Base-by-base conservation (phyloP, 257 asterid genomes). In the Nicotiana noctiflora region DNA sequence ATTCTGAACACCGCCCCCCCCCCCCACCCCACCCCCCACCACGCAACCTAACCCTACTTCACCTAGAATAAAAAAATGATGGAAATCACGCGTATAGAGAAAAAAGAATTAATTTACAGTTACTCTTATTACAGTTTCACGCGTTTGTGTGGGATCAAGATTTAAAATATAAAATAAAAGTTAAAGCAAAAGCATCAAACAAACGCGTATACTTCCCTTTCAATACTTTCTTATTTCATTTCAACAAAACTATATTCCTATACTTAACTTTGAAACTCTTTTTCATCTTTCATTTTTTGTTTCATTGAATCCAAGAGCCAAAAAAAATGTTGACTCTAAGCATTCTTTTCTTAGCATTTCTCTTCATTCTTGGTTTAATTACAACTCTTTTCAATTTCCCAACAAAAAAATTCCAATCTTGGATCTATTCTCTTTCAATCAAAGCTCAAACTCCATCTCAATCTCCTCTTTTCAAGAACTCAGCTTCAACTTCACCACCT, bases 131-230 rank as follows among this genome's bases (percentile, higher is more conserved):
- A 82, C 83, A 19, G 72, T 80, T 76, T 31, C 79, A 91, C 97
- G 93, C 97, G 97, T 89, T 90, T 75, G 19, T 44, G 93, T 88
- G 93, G 92, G 93, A 84, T 88, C 92, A 76, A 77, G 66, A 77
- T 68, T 80, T 77, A 5, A 19, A 75, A 12, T 18, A 59, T 4
- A 23, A 18, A 25, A 17, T 29, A 4, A 74, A 19, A 59, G 65
- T 59, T 59, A 59, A 59, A 25, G 40, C 68, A 25, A 62, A 40
- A 12, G 37, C 77, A 83, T 66, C 82, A 55, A 83, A 40, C 21
- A 70, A 6, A 88, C 94, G 94, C 92, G 91, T 89, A 56, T 77
- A 66, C 40, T 8, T 66, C 75, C 27, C 62, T 56, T 18, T 56
- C 62, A 34, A 67, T n/a, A 32, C 49, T 67, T 44, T 40, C 12